Base-by-base conservation (phyloP, 805 yeast species). In the Vanderwaltozyma polyspora region DNA sequence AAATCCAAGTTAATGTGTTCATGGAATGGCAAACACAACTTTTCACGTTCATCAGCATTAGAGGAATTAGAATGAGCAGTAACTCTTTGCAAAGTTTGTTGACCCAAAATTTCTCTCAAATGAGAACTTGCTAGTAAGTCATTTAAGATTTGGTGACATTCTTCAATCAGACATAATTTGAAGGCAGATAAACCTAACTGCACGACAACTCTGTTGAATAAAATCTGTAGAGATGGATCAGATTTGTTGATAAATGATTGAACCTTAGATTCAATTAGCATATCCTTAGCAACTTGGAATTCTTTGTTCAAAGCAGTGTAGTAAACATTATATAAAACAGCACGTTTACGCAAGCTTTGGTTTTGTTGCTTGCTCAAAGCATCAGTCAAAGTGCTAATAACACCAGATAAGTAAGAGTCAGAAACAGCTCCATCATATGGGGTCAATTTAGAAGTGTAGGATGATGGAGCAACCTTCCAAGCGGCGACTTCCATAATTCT, bases 1-100 rank as follows among this genome's bases (percentile, higher is more conserved):
- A 91, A 74, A 67, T 93, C 97, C 49, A 89, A 68, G 63, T 91
- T 91, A 60, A 91, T 89, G 64, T 91, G 99, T 82, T 85, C 86
- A 65, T 91, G 98, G 79, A 81, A 91, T 39, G 99, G 99, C 57
- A 91, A 69, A 57, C 86, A 72, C 57, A 87, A 77, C 62, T 79
- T 89, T 32, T 56, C 60, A 40, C 50, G 53, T 27, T 52, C 48
- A 28, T 52, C 50, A 23, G 51, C 43, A 24, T 41, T 44, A 14
- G 49, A 41, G 45, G 33, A 55, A 51, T 45, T 52, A 53, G 56
- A 66, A 17, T 33, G 64, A 49, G 70, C 73, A 36, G 72, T 67
- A 57, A 71, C 77, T 62, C 86, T 79, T 57, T 79, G 79, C 51
- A 74, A 67, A 29, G 64, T 55, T 35, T 94, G 93, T 67, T 89